Conservation (phyloP, 768 basidiomycete genomes). For the Aureoboletus auriporus region DNA sequence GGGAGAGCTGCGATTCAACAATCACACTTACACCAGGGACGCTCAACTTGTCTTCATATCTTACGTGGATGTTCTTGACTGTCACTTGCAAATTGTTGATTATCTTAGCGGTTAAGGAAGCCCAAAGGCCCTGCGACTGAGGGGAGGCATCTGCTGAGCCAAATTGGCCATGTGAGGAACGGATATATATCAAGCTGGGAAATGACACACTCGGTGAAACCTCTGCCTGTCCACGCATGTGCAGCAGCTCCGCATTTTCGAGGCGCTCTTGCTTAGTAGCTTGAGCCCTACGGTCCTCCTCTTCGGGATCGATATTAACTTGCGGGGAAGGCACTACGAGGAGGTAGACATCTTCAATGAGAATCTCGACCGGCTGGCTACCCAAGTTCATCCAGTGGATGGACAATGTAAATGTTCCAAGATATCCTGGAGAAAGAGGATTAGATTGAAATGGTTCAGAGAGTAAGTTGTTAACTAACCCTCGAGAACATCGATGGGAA, state of each 20-base stretch:
- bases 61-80: constrained; percentile 91
- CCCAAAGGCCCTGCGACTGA: constrained; percentile 82
- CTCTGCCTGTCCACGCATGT: constrained; percentile 58
- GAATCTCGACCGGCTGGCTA: constrained; percentile 85
- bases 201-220: constrained; percentile 40
- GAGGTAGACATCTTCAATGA: constrained; percentile 92
- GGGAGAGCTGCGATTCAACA: neutral
- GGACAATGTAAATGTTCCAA: constrained; percentile 82
- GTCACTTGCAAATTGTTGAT: constrained; percentile 96
- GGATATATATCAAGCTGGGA: neutral
- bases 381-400: constrained; percentile 88
- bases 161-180: constrained; percentile 2
- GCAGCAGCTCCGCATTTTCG: constrained; percentile 81
- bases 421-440: constrained; percentile 52
- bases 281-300: constrained; percentile 80
- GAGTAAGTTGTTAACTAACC: constrained; percentile 39
- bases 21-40: constrained; percentile 74
- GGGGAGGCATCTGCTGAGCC: constrained; percentile 42
- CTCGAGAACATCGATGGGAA: constrained; percentile 94
- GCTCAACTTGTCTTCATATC: constrained; percentile 93
- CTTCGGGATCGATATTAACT: constrained; percentile 66
- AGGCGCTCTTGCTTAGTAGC: constrained; percentile 87
- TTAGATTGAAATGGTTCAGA: neutral
- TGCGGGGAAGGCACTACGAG: constrained; percentile 82
- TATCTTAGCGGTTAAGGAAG: constrained; percentile 82